Conservation (phyloP, 148 eudicot genomes). For the Chenopodium formosanum region DNA sequence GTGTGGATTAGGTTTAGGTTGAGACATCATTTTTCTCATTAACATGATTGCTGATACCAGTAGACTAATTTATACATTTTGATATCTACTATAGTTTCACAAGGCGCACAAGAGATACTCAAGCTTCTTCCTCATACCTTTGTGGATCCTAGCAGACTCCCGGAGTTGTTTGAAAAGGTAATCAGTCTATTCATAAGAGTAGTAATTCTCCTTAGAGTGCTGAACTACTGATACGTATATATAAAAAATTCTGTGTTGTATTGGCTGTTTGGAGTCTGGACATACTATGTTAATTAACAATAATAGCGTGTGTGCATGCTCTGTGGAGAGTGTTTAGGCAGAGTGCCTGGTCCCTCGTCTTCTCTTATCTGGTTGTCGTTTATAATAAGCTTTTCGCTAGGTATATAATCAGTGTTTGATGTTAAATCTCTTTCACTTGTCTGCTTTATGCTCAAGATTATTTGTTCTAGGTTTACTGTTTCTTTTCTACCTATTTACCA, state of each 20-base stretch:
- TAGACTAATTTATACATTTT: not conserved
- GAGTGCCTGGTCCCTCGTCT: not conserved
- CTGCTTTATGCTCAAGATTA: not conserved
- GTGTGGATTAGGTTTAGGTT: not conserved
- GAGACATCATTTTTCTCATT: not conserved
- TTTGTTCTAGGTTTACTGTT: not conserved
- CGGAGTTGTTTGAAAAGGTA: slow-evolving; percentile 76
- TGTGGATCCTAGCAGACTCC: slow-evolving; percentile 75
- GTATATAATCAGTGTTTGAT: not conserved
- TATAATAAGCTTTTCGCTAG: not conserved
- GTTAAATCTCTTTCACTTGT: not conserved
- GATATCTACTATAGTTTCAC: slow-evolving; percentile 59
- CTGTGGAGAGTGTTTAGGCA: not conserved
- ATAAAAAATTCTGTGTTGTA: not conserved
- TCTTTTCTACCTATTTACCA: not conserved
- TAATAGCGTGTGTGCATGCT: not conserved
- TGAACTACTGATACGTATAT: not conserved
- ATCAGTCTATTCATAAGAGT: not conserved
- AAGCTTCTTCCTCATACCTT: slow-evolving; percentile 94
- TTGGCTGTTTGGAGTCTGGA: not conserved
- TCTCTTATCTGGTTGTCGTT: not conserved
- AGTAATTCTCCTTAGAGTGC: not conserved
- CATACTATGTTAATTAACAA: not conserved
- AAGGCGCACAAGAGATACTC: slow-evolving; percentile 93
- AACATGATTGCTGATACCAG: not conserved